A percentile compares a stretch with the other conserved stretches of the same genome.
phyloP scores from a whole-genome alignment of 208 protist genomes.

The Trypanosoma cruzi region DNA sequence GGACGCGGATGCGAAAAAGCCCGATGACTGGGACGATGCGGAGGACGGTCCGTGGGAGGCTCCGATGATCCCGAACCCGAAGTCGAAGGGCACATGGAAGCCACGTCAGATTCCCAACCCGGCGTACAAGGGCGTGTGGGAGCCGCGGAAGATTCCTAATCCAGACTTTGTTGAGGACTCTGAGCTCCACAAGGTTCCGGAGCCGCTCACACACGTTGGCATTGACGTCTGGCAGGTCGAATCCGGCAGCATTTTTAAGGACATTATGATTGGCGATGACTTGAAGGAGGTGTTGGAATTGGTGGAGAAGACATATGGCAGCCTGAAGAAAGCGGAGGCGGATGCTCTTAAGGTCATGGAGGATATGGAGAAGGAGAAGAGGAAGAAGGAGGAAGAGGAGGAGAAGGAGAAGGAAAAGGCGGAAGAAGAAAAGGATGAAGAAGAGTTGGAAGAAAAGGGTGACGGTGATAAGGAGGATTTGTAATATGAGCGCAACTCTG shows the following conservation, averaged over 20 bases:
- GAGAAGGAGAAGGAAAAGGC: slow-evolving; percentile 8
- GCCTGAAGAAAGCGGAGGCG: slow-evolving; percentile 30
- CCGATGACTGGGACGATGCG: slow-evolving; percentile 92
- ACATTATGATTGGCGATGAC: slow-evolving; percentile 94
- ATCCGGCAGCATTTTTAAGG: slow-evolving; percentile 95
- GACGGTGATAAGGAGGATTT: slow-evolving; percentile 21
- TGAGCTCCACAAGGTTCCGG: slow-evolving; percentile 65
- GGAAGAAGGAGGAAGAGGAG: slow-evolving; percentile 7
- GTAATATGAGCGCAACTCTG: not conserved
- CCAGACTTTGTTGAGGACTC: slow-evolving; percentile 84
- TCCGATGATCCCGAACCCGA: slow-evolving; percentile 85
- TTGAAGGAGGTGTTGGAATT: slow-evolving; percentile 79
- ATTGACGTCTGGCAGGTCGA: slow-evolving; percentile 97
- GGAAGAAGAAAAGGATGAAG: slow-evolving; percentile 9
- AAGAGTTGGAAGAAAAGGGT: slow-evolving; percentile 20
- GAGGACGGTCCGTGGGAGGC: slow-evolving; percentile 90
- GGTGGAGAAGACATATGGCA: slow-evolving; percentile 32
- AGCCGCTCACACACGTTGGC: slow-evolving; percentile 82
- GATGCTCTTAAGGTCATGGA: slow-evolving; percentile 21
- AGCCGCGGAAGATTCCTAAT: slow-evolving; percentile 88
- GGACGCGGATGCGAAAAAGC: slow-evolving; percentile 92
- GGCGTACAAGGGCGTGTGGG: slow-evolving; percentile 95
- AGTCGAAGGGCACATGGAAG: slow-evolving; percentile 90
- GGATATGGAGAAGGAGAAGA: slow-evolving; percentile 1
- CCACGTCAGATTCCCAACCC: slow-evolving; percentile 92